Conservation (phyloP, 805 yeast genomes). For the Starmerella apis region DNA sequence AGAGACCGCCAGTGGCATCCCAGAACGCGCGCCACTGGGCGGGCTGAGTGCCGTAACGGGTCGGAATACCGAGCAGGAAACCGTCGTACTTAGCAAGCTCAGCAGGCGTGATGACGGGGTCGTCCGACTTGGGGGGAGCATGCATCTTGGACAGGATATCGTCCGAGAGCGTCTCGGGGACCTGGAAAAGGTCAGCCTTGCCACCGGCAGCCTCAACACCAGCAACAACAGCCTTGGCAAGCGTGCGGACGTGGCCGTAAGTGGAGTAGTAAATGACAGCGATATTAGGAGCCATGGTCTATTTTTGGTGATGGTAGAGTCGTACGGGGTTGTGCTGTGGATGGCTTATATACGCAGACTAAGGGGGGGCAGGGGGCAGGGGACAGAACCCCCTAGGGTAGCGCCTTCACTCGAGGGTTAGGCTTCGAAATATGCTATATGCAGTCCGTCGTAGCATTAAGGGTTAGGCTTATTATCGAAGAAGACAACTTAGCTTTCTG, state of each 20-base stretch:
- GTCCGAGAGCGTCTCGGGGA: conserved; percentile 63
- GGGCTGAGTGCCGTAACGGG: conserved; percentile 66
- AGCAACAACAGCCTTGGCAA: conserved; percentile 58
- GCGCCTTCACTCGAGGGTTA: too few species aligned
- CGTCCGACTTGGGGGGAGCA: conserved; percentile 43
- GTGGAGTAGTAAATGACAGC: conserved; percentile 73
- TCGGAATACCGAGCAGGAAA: conserved; percentile 67
- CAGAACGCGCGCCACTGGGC: conserved; percentile 68
- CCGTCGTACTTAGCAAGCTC: conserved; percentile 57
- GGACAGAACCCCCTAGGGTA: not conserved
- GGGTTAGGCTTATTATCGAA: not conserved
- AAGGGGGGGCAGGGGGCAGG: not conserved
- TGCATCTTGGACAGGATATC: conserved; percentile 52
- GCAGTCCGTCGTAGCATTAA: not conserved
- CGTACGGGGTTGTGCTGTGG: not conserved
- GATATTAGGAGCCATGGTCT: conserved; percentile 38
- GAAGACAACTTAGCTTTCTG: not conserved
- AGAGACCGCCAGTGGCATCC: conserved; percentile 66
- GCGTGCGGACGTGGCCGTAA: conserved; percentile 62
- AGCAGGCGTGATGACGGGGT: conserved; percentile 49
- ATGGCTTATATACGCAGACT: conserved; percentile 1
- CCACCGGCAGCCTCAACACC: conserved; percentile 68
- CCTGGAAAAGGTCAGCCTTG: conserved; percentile 60
- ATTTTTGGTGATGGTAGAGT: not conserved
- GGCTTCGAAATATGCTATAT: too few species aligned